Base-by-base conservation (phyloP, 305 asterid species). In the Rubia balearica region DNA sequence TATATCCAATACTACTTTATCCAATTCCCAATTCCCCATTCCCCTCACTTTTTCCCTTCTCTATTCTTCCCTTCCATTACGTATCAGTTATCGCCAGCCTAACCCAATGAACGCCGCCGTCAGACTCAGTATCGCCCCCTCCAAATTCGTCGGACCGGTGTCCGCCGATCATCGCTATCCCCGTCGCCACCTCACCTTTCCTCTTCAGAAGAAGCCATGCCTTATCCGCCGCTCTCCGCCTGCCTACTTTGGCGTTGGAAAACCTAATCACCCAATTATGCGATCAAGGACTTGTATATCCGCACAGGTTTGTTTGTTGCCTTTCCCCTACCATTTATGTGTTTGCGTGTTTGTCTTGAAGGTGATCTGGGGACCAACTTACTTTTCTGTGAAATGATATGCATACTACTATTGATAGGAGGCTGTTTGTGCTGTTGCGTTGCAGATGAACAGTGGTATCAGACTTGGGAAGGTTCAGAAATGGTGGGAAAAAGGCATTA, bases 401-500 rank as follows among this genome's bases (percentile, higher is more conserved):
- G 3, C 7, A 11, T 11, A 0, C 6, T 48, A 48, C 1, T 51
- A 51, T 53, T 53, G 8, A 53, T 7, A 16, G n/a, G n/a, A 6
- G 17, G 57, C 2, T 30, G 36, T 30, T 30, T 30, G 8, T 51
- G 3, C n/a, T 12, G n/a, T 38, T 65, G 19, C 6, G 7, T 43
- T 3, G 46, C 21, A 65, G 69, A 41, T 65, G 69, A 65, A 19
- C 2, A 65, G 55, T 43, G 69, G 69, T 0, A 19, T 42, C 49
- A 76, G 80, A 51, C 68, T 81, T 19, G 79, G 70, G 69, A 81
- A 73, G 73, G 75, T 76, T 63, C 82, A 72, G 14, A 83, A 65
- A 72, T 83, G 87, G 87, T 83, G 87, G 87, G 85, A 80, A 68
- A 83, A 76, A 73, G 83, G 83, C 22, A 68, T 74, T 51, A 75